Evolutionary conservation across 495 filamentous ascomycete species (phyloP).

Genomic region (Penicillium steckii): DNA sequence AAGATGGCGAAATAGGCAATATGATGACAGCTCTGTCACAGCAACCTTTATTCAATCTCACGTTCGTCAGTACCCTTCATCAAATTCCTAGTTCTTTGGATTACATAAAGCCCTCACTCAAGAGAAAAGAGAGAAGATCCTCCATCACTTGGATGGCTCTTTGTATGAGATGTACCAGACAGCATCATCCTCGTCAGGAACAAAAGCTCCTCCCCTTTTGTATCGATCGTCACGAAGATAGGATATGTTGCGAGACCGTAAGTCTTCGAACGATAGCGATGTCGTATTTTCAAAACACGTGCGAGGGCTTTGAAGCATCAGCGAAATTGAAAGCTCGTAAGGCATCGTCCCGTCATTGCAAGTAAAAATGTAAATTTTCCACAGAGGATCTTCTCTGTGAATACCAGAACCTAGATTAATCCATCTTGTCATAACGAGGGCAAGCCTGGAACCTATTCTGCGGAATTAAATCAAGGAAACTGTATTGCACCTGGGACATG

Average conservation of each 20-base stretch:
- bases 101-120: too few relatives aligned
- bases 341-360: background rate
- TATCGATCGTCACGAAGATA: background rate
- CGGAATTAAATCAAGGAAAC: background rate
- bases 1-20: too few relatives aligned
- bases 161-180: too few relatives aligned
- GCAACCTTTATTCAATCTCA: too few relatives aligned
- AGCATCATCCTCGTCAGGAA: too few relatives aligned
- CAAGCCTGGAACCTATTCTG: background rate
- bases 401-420: constrained; percentile 1
- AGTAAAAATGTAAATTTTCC: background rate
- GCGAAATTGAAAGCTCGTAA: background rate
- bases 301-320: too few relatives aligned
- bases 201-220: constrained; percentile 2
- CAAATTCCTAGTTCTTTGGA: too few relatives aligned
- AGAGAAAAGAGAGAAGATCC: too few relatives aligned
- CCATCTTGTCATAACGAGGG: constrained; percentile 8
- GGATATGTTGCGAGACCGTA: constrained; percentile 5
- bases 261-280: background rate
- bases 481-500: background rate
- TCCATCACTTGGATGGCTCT: too few relatives aligned
- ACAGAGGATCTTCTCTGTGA: constrained; percentile 1
- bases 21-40: too few relatives aligned
- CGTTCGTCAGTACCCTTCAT: too few relatives aligned
- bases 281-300: too few relatives aligned